Conservation (phyloP, 1,284 basidiomycete species). For the Sanghuangporus sanghuang region DNA sequence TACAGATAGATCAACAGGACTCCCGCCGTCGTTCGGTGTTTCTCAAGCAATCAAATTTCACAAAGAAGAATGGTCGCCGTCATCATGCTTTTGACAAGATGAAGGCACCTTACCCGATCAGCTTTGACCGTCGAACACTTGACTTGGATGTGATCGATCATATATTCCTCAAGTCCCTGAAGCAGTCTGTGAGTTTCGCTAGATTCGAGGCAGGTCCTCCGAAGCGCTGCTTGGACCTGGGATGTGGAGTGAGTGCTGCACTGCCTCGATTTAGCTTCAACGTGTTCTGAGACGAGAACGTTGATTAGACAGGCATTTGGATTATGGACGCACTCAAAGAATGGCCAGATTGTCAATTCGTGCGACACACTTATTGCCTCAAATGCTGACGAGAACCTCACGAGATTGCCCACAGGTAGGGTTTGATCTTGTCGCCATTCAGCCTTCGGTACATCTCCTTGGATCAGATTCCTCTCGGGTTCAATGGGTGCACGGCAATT, state of each 20-base stretch:
- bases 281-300: background rate
- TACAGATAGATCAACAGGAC: constrained; percentile 3
- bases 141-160: constrained; percentile 65
- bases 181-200: constrained; percentile 50
- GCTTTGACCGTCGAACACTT: constrained; percentile 57
- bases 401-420: constrained; percentile 45
- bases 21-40: constrained; percentile 19
- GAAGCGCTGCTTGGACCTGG: constrained; percentile 53
- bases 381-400: background rate
- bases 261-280: background rate
- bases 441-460: constrained; percentile 49
- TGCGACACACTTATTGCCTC: constrained; percentile 31
- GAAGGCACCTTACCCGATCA: constrained; percentile 68
- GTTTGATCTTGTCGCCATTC: constrained; percentile 69
- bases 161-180: constrained; percentile 41
- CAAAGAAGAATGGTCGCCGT: constrained; percentile 51
- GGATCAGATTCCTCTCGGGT: constrained; percentile 49
- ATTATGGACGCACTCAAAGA: constrained; percentile 64
- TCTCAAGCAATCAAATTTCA: constrained; percentile 50
- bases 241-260: constrained; percentile 54
- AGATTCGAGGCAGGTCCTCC: constrained; percentile 44
- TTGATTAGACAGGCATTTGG: constrained; percentile 59
- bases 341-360: constrained; percentile 64
- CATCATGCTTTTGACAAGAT: constrained; percentile 64
- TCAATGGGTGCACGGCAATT: constrained; percentile 69